These are phyloP conservation scores for Urochloa ruziziensis DNA, from an alignment of 176 grass and related monocot species.

Conservation along the genomic window DNA sequence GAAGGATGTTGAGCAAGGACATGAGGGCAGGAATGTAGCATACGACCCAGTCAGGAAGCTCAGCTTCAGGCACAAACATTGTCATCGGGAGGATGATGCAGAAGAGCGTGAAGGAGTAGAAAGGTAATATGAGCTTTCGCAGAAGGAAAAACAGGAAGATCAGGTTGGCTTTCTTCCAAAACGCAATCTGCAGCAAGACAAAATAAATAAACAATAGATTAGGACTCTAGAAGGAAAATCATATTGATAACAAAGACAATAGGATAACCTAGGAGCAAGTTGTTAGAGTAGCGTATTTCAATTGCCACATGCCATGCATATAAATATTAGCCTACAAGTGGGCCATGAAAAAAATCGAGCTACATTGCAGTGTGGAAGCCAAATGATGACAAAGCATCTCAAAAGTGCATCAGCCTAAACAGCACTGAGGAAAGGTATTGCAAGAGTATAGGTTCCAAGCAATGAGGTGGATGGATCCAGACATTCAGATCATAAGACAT, in stretches of 20 bases:
- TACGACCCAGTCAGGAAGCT: constrained; percentile 93
- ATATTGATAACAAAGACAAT: not conserved
- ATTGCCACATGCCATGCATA: not conserved
- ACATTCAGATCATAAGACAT: not conserved
- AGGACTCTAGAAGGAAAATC: not conserved
- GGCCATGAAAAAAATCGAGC: not conserved
- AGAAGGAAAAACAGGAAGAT: constrained; percentile 98
- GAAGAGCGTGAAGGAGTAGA: constrained; percentile 98
- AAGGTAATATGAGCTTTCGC: constrained; percentile 89
- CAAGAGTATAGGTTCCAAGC: constrained; percentile 1
- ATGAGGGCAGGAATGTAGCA: constrained; percentile 87
- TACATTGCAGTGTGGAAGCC: not conserved
- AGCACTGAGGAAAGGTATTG: not conserved
- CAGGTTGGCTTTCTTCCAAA: constrained; percentile 96
- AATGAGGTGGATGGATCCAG: not conserved
- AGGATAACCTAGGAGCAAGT: not conserved
- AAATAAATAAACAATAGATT: not conserved
- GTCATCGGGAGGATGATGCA: constrained; percentile 99
- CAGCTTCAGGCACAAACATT: constrained; percentile 98
- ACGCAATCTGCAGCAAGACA: constrained; percentile 60
- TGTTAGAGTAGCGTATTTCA: not conserved
- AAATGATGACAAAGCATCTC: constrained; percentile 24
- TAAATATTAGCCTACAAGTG: not conserved
- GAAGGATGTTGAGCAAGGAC: constrained; percentile 90
- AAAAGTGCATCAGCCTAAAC: constrained; percentile 17